Evolutionary conservation across 1,284 basidiomycete species (phyloP).

Genomic region (Earliella scabrosa): DNA sequence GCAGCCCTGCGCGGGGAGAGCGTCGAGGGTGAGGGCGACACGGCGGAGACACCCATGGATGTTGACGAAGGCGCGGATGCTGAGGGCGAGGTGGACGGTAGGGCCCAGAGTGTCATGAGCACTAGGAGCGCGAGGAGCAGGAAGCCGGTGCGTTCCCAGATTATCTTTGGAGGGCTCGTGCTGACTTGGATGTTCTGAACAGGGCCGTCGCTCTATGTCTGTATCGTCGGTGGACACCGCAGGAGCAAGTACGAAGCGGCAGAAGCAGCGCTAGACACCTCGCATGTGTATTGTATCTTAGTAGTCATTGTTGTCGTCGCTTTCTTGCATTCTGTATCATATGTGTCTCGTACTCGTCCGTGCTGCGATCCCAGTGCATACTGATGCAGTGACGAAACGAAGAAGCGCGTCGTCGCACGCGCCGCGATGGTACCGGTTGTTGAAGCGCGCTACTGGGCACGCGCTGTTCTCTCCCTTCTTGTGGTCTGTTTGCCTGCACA

Average conservation of each 20-base stretch:
- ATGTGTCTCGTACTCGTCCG: no score
- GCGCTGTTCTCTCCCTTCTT: no score
- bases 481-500: no score
- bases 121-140: constrained; percentile 59
- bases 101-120: constrained; percentile 71
- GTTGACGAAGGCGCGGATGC: constrained; percentile 40
- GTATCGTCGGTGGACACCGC: constrained; percentile 34
- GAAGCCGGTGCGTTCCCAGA: constrained; percentile 53
- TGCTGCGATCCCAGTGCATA: no score
- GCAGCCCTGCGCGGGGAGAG: constrained; percentile 51
- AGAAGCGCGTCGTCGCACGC: no score
- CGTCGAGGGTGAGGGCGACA: constrained; percentile 39
- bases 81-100: constrained; percentile 46
- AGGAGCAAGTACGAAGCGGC: constrained; percentile 27
- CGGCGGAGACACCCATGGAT: constrained; percentile 34
- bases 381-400: no score
- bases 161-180: constrained; percentile 3
- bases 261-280: constrained; percentile 21
- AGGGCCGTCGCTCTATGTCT: constrained; percentile 58
- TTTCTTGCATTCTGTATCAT: constrained; percentile 2
- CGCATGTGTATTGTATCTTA: background rate
- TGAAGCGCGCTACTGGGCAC: no score
- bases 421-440: no score
- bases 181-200: background rate
- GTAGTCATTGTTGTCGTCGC: background rate